These are phyloP conservation scores for Ogataea pini DNA, from an alignment of 805 yeast genomes.

Conservation along the genomic window DNA sequence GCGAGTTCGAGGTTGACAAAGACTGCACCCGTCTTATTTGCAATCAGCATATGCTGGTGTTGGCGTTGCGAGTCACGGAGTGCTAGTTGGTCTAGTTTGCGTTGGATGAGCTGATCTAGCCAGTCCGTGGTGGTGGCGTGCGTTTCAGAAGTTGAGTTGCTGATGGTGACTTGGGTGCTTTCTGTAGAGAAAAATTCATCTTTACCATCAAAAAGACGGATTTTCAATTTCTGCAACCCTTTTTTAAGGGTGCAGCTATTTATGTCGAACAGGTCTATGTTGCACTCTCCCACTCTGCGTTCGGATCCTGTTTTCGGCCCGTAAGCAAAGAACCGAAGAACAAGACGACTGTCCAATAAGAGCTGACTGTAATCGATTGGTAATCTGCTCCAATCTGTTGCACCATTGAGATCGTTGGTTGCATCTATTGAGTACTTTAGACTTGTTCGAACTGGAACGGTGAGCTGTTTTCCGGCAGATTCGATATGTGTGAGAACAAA, in stretches of 20 bases:
- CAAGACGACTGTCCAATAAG: conserved; percentile 60
- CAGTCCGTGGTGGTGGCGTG: conserved; percentile 51
- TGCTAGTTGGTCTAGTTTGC: conserved; percentile 49
- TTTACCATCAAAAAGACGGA: conserved; percentile 25
- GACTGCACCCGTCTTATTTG: conserved; percentile 19
- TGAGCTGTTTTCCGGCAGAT: conserved; percentile 25
- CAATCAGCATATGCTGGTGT: conserved; percentile 13
- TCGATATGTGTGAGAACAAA: conserved; percentile 19
- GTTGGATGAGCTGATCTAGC: conserved; percentile 69
- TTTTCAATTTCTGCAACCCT: conserved; percentile 64
- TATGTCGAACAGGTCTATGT: conserved; percentile 56
- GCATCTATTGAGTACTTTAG: conserved; percentile 15
- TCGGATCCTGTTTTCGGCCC: conserved; percentile 48
- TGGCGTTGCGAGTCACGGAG: conserved; percentile 14
- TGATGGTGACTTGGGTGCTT: background rate
- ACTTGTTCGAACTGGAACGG: conserved; percentile 26
- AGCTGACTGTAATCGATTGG: conserved; percentile 74
- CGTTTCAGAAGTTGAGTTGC: background rate
- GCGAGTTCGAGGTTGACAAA: conserved; percentile 50
- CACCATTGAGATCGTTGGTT: background rate
- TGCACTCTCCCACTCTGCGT: conserved; percentile 60
- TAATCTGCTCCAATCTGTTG: conserved; percentile 59
- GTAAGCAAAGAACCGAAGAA: conserved; percentile 68
- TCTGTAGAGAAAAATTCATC: background rate
- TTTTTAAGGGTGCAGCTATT: conserved; percentile 57